Percentiles rank a stretch among this genome's conserved stretches.
Conservation (phyloP, 306 rosid genomes). For the Astragalus glycyphyllos region DNA sequence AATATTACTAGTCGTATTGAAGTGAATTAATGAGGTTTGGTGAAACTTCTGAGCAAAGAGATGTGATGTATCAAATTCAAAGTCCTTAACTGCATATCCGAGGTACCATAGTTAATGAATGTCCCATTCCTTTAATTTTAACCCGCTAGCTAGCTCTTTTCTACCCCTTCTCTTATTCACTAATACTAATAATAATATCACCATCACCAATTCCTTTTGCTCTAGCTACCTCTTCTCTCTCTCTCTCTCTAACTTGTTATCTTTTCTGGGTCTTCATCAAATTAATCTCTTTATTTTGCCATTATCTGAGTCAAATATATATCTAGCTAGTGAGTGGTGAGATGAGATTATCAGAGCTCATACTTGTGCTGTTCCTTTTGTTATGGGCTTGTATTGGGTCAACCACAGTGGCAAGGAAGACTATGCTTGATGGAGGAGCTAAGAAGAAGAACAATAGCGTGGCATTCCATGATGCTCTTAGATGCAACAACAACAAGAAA, state of each 20-base stretch:
- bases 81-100: conserved; percentile 67
- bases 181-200: conserved; percentile 18
- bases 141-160: conserved; percentile 19
- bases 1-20: conserved; percentile 38
- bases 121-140: conserved; percentile 45
- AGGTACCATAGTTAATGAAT: conserved; percentile 73
- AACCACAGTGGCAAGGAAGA: conserved; percentile 56
- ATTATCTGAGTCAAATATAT: background rate
- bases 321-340: background rate
- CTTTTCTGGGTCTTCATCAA: conserved; percentile 22
- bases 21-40: conserved; percentile 77
- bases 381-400: conserved; percentile 52
- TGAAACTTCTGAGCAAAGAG: conserved; percentile 59
- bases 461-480: conserved; percentile 23
- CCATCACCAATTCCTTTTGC: conserved; percentile 60
- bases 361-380: conserved; percentile 53
- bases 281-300: background rate
- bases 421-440: conserved; percentile 39
- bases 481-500: conserved; percentile 44
- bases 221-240: conserved; percentile 26
- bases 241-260: background rate
- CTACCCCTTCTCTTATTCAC: conserved; percentile 23
- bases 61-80: conserved; percentile 68
- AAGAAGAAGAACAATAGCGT: conserved; percentile 45
- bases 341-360: conserved; percentile 51